A percentile compares a stretch with the other conserved stretches of the same genome.
Conservation (phyloP, 768 basidiomycete genomes). For the Chiua virens region DNA sequence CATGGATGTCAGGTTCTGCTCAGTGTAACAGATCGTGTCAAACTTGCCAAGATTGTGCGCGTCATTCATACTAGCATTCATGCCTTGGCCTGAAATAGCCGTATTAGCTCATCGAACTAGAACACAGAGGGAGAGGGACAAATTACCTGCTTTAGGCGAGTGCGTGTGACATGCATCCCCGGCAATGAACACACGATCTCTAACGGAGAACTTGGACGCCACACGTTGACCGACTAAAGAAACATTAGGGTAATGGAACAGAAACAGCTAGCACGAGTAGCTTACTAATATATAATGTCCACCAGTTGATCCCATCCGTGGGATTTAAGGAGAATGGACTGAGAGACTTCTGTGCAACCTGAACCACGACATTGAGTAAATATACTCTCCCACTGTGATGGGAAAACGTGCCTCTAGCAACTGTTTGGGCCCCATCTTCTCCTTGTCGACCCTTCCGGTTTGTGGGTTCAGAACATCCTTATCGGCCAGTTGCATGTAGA, state of each 20-base stretch:
- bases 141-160: constrained; percentile 42
- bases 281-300: constrained; percentile 51
- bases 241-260: neutral
- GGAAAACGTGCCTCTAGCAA: constrained; percentile 37
- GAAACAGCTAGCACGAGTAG: neutral
- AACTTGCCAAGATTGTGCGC: constrained; percentile 47
- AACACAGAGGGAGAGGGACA: neutral
- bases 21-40: neutral
- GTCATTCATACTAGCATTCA: constrained; percentile 57
- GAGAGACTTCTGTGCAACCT: constrained; percentile 43
- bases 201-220: constrained; percentile 46
- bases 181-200: constrained; percentile 54
- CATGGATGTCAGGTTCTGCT: neutral
- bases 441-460: constrained; percentile 44
- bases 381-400: neutral
- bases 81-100: constrained; percentile 44
- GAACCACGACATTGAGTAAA: neutral
- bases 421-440: constrained; percentile 36
- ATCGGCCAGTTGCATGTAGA: constrained; percentile 53
- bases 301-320: constrained; percentile 42
- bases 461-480: constrained; percentile 34
- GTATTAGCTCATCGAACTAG: constrained; percentile 7
- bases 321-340: constrained; percentile 38
- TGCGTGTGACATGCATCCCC: constrained; percentile 55
- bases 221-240: constrained; percentile 53